These are phyloP conservation scores for Mycena galericulata DNA, from an alignment of 768 basidiomycete species.

Conservation along the genomic window DNA sequence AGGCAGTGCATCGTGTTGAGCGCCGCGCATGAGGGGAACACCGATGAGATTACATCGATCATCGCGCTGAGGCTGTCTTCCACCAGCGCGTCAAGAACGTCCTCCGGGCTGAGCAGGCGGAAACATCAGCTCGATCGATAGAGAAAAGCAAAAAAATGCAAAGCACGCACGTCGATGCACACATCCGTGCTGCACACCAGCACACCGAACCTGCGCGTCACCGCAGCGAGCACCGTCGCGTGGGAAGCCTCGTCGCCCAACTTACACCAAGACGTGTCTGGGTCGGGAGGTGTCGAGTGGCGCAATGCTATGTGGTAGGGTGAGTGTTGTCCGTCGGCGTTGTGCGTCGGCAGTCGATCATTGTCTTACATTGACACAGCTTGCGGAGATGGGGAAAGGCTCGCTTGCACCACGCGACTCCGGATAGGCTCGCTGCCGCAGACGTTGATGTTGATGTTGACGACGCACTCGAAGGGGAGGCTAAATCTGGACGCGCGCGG, in stretches of 20 bases:
- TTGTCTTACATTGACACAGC: no score
- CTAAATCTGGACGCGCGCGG: no score
- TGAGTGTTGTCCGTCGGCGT: no score
- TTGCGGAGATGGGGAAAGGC: no score
- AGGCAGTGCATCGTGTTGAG: slow-evolving; percentile 62
- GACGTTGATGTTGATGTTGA: no score
- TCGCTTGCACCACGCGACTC: no score
- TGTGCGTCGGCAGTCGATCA: no score
- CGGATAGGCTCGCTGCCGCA: no score
- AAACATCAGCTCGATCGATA: not conserved
- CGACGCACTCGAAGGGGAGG: no score
- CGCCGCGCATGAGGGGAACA: slow-evolving; percentile 62
- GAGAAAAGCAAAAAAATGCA: not conserved
- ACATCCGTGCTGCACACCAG: slow-evolving; percentile 55
- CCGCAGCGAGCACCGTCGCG: slow-evolving; percentile 43
- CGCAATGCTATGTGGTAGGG: no score
- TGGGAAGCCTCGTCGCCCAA: slow-evolving; percentile 37
- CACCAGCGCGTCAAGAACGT: slow-evolving; percentile 54
- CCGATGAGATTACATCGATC: slow-evolving; percentile 56
- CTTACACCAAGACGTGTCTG: no score
- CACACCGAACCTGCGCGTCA: slow-evolving; percentile 57
- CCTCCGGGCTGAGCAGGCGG: slow-evolving; percentile 54
- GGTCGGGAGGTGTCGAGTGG: no score
- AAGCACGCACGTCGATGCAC: slow-evolving; percentile 48
- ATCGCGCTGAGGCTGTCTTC: slow-evolving; percentile 50